Evolutionary conservation across 441 rosid species (phyloP), one percentile per base, ranked within the genome.

Genomic region (Geranium incanum): DNA sequence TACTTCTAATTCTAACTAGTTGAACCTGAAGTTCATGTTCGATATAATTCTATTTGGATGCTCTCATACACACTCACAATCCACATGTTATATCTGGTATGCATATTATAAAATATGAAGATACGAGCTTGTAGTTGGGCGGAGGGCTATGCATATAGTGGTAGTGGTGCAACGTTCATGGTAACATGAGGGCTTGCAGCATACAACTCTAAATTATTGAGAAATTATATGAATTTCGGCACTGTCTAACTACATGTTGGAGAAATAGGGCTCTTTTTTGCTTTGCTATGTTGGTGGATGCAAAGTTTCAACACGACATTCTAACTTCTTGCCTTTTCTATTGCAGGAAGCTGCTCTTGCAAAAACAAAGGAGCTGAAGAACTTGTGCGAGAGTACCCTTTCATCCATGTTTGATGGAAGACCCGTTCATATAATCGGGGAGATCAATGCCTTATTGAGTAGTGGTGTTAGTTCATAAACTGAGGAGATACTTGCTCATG

Each of bases 361-460:
- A 23, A 89, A 89, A 86, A 88, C 93, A 80, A 87, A 92, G 83
- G 93, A 88, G 83, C 87, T 92, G 77, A 95, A 95, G 86, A 88
- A 85, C 77, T 83, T 90, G 16, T 86, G 98, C 18, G 99, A 90
- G 85, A 86, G 82, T 38, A 84, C 87, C 36, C 92, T 92, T 65
- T 90, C 98, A 16, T 82, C 97, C 73, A 82, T 92, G 80, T 95
- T 92, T 70, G 92, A 95, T 36, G 98, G 99, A 79, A 88, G 99
- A 75, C 99, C 99, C 13, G 99, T 92, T 64, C 84, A 92, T 77
- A 86, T 95, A 76, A 92, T 94, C 23, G 99, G 98, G 71, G 97
- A 92, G 85, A 92, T 95, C 80, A 95, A 89, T 75, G 80, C 98
- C 41, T 71, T 95, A 71, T 73, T 95, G 86, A 89, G 76, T 78